Percentiles rank a stretch among this genome's conserved stretches.
Conservation (phyloP, 1,139 yeast species). For the Candida sp. region DNA sequence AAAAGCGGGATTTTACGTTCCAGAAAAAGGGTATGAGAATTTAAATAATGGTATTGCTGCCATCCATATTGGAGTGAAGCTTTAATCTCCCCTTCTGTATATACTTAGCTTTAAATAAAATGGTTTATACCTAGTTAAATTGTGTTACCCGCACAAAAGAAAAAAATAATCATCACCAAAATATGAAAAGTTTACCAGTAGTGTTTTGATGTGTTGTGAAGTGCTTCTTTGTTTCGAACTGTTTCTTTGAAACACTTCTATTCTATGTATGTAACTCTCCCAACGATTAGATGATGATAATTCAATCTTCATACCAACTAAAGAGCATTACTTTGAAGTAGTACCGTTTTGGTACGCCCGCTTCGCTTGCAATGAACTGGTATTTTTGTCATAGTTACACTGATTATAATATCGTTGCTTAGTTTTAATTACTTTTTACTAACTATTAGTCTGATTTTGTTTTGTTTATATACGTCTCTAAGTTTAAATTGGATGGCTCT, state of each 20-base stretch:
- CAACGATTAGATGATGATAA: conserved; percentile 18
- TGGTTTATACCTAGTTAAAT: neutral
- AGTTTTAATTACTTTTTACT: neutral
- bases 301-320: conserved; percentile 28
- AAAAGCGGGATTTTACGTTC: conserved; percentile 89
- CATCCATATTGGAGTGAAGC: conserved; percentile 92
- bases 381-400: conserved; percentile 52
- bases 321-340: conserved; percentile 33
- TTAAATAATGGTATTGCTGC: conserved; percentile 97
- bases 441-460: neutral
- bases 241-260: too few species aligned
- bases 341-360: conserved; percentile 42
- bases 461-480: neutral
- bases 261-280: neutral
- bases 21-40: conserved; percentile 89
- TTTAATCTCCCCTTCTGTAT: conserved; percentile 19
- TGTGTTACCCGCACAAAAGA: neutral
- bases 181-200: neutral
- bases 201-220: too few species aligned
- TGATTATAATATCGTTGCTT: conserved; percentile 18
- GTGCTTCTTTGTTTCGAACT: too few species aligned
- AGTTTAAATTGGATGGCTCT: neutral
- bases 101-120: neutral
- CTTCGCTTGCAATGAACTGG: conserved; percentile 46
- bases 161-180: neutral